Base-by-base conservation (phyloP, 371 early-diverging fungal species). In the Amoeboaphelidium protococcarum region DNA sequence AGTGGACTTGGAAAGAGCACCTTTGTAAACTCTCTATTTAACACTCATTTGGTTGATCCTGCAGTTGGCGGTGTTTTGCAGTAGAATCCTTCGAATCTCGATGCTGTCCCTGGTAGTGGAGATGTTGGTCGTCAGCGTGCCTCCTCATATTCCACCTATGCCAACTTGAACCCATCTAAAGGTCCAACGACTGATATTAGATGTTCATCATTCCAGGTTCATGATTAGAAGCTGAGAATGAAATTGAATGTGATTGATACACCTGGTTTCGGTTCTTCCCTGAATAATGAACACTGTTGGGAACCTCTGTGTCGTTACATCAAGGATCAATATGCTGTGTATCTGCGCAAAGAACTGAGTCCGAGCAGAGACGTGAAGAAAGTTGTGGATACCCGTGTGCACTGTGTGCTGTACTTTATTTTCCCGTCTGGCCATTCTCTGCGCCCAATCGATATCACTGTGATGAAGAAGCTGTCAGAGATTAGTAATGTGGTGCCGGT, bases 281-380 rank as follows among this genome's bases (percentile, higher is more conserved):
- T 68, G 40, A 67, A 66, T 56, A 54, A 60, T 25, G 58, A 55
- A 43, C 47, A 49, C 3, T 75, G 76, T 64, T 83, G 82, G 82
- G 80, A 78, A 51, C 80, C 80, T 23, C 80, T 82, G 43, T 73
- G 82, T 61, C 80, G 80, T 55, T 85, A 87, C 58, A 82, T 89
- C 54, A 78, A 82, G 65, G 84, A 85, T 56, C 86, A 85, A 62
- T 83, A 84, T 61, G 77, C 79, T 22, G 73, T 78, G 50, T 85
- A 79, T 61, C 65, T 85, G 54, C 83, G 74, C 63, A 82, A 77
- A 58, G 86, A 78, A 62, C 66, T 79, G 46, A 80, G 82, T 46
- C 80, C 86, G 42, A 71, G 67, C 50, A 74, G 86, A 51, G 31
- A 46, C 19, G 25, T 23, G 25, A 19, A 19, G 42, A 37, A 12